Percentiles rank a stretch among this genome's conserved stretches.
phyloP scores from a whole-genome alignment of 129 eudicot species.

The Chrysanthemum lavandulifolium region DNA sequence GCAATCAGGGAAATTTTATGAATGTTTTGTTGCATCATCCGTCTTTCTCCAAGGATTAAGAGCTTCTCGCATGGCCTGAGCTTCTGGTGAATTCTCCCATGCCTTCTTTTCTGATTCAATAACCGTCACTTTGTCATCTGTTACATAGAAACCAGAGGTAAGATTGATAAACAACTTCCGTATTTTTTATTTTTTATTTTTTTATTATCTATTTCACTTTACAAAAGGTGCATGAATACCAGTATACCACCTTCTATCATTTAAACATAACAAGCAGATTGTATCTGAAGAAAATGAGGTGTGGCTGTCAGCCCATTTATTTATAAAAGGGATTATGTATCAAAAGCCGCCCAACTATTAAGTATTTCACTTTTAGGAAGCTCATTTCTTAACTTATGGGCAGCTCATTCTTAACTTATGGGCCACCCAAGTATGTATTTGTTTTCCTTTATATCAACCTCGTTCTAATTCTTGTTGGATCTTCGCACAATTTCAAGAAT shows the following conservation, averaged over 20 bases:
- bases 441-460: too few relatives aligned
- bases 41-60: slow-evolving; percentile 88
- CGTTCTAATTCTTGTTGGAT: too few relatives aligned
- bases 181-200: too few relatives aligned
- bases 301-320: not conserved
- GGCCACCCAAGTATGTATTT: too few relatives aligned
- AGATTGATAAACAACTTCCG: not conserved
- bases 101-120: slow-evolving; percentile 85
- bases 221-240: not conserved
- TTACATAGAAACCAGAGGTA: slow-evolving; percentile 13
- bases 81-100: slow-evolving; percentile 88
- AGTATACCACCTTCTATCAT: not conserved
- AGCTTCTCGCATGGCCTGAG: slow-evolving; percentile 83
- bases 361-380: too few relatives aligned
- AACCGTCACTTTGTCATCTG: slow-evolving; percentile 90
- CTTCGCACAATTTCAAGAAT: too few relatives aligned
- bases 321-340: too few relatives aligned
- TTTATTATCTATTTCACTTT: too few relatives aligned
- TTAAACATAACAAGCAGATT: not conserved
- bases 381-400: too few relatives aligned
- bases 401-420: too few relatives aligned
- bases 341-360: too few relatives aligned
- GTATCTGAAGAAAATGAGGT: not conserved
- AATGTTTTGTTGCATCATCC: slow-evolving; percentile 42
- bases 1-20: slow-evolving; percentile 20